Conservation (phyloP, 805 yeast species). For the Aciculoconidium aculeatum region DNA sequence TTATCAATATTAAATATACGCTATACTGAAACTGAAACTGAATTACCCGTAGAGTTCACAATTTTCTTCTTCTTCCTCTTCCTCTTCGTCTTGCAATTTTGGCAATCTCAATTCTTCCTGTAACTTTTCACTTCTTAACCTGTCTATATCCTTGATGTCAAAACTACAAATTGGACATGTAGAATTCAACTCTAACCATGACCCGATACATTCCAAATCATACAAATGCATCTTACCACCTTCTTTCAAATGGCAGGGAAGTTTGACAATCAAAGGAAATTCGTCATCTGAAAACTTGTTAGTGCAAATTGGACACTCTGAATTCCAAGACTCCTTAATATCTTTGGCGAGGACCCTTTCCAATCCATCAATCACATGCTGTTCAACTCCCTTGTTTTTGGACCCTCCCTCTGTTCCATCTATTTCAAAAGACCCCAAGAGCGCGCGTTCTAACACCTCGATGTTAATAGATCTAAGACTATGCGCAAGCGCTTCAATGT, state of each 20-base stretch:
- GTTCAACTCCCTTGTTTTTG: conserved; percentile 49
- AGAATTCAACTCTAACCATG: conserved; percentile 72
- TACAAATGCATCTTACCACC: conserved; percentile 52
- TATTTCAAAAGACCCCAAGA: conserved; percentile 17
- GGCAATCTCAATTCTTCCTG: conserved; percentile 29
- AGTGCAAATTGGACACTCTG: conserved; percentile 83
- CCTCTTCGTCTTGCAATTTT: conserved; percentile 44
- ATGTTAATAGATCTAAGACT: too few species aligned
- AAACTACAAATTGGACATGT: conserved; percentile 87
- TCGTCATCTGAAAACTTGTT: conserved; percentile 62
- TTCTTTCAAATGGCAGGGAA: conserved; percentile 52
- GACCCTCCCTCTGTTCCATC: conserved; percentile 6
- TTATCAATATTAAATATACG: too few species aligned
- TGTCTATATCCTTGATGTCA: conserved; percentile 46
- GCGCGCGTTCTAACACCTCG: too few species aligned
- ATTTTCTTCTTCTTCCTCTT: conserved; percentile 58
- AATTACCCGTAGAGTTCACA: conserved; percentile 80
- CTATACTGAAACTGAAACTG: too few species aligned
- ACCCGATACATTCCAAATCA: conserved; percentile 85
- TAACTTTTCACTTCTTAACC: conserved; percentile 23
- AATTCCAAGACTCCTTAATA: conserved; percentile 41
- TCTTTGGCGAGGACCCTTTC: conserved; percentile 50
- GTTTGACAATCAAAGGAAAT: conserved; percentile 71
- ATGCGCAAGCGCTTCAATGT: too few species aligned
- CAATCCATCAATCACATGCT: conserved; percentile 65